Base-by-base conservation (phyloP, 2,329 filamentous ascomycete genomes). In the Aureobasidium mangrovei region DNA sequence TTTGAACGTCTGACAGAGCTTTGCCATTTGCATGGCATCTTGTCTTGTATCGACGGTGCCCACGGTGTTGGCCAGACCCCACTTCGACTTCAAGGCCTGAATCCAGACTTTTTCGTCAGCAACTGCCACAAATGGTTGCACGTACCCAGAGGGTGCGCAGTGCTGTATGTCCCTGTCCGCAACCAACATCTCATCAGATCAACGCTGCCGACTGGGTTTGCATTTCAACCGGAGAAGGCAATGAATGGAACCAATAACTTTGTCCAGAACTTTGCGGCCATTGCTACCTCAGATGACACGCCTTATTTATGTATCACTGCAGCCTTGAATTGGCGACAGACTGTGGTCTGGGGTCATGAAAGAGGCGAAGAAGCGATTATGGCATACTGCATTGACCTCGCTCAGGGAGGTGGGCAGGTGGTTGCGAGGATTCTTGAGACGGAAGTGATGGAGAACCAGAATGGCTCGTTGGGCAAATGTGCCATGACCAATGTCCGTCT, bases 51-150 rank as follows among this genome's bases (percentile, higher is more conserved):
- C 39, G 91, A 97, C 66, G 91, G 82, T n/a, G 91, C 91, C 0
- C 91, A 96, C 69, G 85, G 85, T 1, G 72, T 95, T 27, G 91
- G 91, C 2, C 85, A 93, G 69, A 77, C 95, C 6, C 74, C 78
- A 1, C 68, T 96, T 7, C 80, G 94, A 67, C 70, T 96, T 10
- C 59, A 65, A 0, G 67, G 70, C 3, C 72, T 90, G 2, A 80
- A 90, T 58, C 84, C 89, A 0, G 91, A 96, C 68, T 96, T 95
- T 71, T 88, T 94, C 64, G 79, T 91, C 12, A 85, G 79, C 56
- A 96, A 96, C 67, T 88, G 84, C 62, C 88, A 95, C 74, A 95
- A 95, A 68, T 97, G 91, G 91, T 81, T 96, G 4, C 84, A 82
- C 64, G 80, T 82, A 0, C 91, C 91, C 1, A 82, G 91, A 31